phyloP scores from a whole-genome alignment of 805 yeast genomes.

The Teunomyces tritomae region DNA sequence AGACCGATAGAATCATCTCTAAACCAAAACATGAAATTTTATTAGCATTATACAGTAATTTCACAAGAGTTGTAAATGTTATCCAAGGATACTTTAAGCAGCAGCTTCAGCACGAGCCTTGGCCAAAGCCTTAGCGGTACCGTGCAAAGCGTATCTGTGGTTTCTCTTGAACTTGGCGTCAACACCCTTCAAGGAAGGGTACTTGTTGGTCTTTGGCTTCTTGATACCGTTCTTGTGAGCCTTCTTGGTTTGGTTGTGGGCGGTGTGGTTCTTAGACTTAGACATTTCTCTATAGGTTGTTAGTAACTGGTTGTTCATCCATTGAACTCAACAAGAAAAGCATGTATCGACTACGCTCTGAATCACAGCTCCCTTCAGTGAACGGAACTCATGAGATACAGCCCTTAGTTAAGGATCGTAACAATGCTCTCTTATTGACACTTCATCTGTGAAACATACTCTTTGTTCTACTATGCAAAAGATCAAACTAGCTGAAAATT shows the following conservation, averaged over 20 bases:
- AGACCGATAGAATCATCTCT: conserved; percentile 6
- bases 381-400: too few species aligned
- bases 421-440: not conserved
- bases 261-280: conserved; percentile 99
- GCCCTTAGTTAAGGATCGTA: too few species aligned
- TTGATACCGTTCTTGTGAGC: conserved; percentile 99
- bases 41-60: conserved; percentile 14
- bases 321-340: not conserved
- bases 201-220: conserved; percentile 97
- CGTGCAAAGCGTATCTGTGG: conserved; percentile 99
- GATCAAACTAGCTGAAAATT: conserved; percentile 2
- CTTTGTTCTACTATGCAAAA: conserved; percentile 2
- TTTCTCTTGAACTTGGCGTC: conserved; percentile 99
- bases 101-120: conserved; percentile 60
- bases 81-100: conserved; percentile 23
- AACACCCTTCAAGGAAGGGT: conserved; percentile 98
- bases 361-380: too few species aligned
- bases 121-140: conserved; percentile 93
- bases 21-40: conserved; percentile 15
- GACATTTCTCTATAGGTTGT: conserved; percentile 62
- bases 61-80: conserved; percentile 1
- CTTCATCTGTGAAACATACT: not conserved
- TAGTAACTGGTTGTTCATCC: conserved; percentile 20
- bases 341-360: not conserved
- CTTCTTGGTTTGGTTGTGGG: conserved; percentile 99